Conservation (phyloP, 2,329 filamentous ascomycete species). For the Penicillium sp. region DNA sequence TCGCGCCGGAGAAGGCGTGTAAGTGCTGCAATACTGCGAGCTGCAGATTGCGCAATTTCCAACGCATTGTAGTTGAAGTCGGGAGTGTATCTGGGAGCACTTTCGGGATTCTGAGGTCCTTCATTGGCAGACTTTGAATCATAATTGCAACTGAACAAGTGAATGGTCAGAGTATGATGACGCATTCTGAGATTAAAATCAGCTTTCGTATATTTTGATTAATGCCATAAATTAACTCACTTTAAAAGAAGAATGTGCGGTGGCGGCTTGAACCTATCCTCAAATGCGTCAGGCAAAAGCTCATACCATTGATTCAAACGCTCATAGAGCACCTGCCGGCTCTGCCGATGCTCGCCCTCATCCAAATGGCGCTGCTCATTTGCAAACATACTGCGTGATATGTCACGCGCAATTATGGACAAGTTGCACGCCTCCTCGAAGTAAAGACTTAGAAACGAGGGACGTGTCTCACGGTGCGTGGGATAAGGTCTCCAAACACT, state of each 20-base stretch:
- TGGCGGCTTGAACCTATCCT: slow-evolving; percentile 22
- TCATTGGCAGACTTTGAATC: slow-evolving; percentile 18
- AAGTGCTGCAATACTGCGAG: slow-evolving; percentile 31
- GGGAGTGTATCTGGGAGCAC: slow-evolving; percentile 19
- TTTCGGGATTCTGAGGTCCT: slow-evolving; percentile 30
- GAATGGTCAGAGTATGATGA: slow-evolving; percentile 35
- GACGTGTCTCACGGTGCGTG: slow-evolving; percentile 27
- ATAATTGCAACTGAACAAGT: slow-evolving; percentile 33
- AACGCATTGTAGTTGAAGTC: slow-evolving; percentile 21
- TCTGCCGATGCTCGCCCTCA: slow-evolving; percentile 15
- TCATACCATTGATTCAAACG: slow-evolving; percentile 32
- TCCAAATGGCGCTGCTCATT: slow-evolving; percentile 6
- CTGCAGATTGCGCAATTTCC: slow-evolving; percentile 29
- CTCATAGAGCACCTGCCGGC: slow-evolving; percentile 30
- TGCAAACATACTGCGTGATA: slow-evolving; percentile 34
- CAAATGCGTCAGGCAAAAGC: slow-evolving; percentile 29
- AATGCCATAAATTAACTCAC: slow-evolving; percentile 10
- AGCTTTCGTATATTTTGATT: not conserved
- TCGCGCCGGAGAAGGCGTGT: slow-evolving; percentile 32
- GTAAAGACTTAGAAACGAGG: slow-evolving; percentile 29
- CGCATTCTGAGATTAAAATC: slow-evolving; percentile 29
- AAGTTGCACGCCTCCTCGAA: slow-evolving; percentile 36
- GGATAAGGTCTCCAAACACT: slow-evolving; percentile 34
- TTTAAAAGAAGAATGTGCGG: slow-evolving; percentile 36
- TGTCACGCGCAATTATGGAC: slow-evolving; percentile 36